Evolutionary conservation across 306 rosid species (phyloP).

Genomic region (Quercus wislizeni): DNA sequence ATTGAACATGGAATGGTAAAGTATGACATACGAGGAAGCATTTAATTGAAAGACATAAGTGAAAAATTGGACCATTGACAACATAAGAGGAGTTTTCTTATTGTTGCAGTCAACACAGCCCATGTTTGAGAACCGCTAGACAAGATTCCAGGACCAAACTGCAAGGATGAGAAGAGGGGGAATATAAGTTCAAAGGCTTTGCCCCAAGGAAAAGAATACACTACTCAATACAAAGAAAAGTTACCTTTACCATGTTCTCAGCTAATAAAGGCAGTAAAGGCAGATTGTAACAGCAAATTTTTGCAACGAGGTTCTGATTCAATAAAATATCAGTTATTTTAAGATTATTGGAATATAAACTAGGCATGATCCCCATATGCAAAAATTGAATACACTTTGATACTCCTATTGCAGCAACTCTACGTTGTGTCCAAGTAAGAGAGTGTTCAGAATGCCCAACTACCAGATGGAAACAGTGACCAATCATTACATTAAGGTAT

Average conservation of each 20-base stretch:
- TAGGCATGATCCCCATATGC: constrained; percentile 78
- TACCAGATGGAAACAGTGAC: constrained; percentile 26
- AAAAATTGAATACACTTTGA: constrained; percentile 83
- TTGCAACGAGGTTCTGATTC: constrained; percentile 71
- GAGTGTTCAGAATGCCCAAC: constrained; percentile 40
- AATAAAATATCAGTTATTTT: constrained; percentile 68
- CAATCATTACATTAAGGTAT: not conserved
- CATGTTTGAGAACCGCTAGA: constrained; percentile 35
- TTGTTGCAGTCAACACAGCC: too few relatives aligned
- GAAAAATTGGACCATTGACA: too few relatives aligned
- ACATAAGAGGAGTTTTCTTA: too few relatives aligned
- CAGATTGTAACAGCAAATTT: constrained; percentile 72
- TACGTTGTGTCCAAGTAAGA: constrained; percentile 69
- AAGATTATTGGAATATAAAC: constrained; percentile 59
- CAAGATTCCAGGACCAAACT: constrained; percentile 57
- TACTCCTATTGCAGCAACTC: constrained; percentile 71
- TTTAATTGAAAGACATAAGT: too few relatives aligned
- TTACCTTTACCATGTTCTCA: constrained; percentile 57
- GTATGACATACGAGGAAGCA: too few relatives aligned
- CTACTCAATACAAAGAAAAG: not conserved
- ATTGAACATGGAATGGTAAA: too few relatives aligned
- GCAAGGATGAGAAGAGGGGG: constrained; percentile 23
- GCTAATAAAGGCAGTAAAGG: constrained; percentile 45
- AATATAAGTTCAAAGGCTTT: constrained; percentile 18
- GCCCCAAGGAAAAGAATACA: constrained; percentile 12